phyloP scores from a whole-genome alignment of 306 rosid genomes.

The Aeschynomene evenia region DNA sequence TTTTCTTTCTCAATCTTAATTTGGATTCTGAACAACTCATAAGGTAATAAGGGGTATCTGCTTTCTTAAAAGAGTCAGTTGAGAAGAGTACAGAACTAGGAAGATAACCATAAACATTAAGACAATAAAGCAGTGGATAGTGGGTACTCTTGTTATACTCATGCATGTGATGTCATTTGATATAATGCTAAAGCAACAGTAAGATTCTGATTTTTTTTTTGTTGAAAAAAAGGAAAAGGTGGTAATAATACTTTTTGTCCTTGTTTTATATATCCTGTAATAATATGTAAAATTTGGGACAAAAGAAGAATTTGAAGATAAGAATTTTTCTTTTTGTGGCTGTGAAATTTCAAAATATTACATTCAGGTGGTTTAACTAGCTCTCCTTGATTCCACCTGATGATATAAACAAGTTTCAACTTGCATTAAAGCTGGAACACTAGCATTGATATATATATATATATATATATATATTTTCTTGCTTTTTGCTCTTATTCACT shows the following conservation, averaged over 20 bases:
- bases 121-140: neutral
- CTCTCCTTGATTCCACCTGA: too few relatives aligned
- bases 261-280: neutral
- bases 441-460: neutral
- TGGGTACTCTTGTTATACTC: constrained; percentile 5
- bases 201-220: neutral
- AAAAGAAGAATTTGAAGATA: neutral
- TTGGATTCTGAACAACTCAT: neutral
- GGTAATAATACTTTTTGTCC: neutral
- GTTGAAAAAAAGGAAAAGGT: neutral
- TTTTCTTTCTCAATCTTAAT: neutral
- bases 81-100: neutral
- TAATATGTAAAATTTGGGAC: neutral
- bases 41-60: neutral
- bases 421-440: neutral
- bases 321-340: neutral
- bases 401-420: neutral
- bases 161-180: neutral
- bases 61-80: neutral
- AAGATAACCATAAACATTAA: constrained; percentile 14
- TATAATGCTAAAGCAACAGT: neutral
- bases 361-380: neutral
- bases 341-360: neutral
- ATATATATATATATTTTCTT: too few relatives aligned
- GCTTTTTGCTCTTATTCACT: neutral